Percentiles rank a stretch among this genome's conserved stretches.
phyloP scores from a whole-genome alignment of 1,284 basidiomycete species.

The Singerocomus rubriflavus region DNA sequence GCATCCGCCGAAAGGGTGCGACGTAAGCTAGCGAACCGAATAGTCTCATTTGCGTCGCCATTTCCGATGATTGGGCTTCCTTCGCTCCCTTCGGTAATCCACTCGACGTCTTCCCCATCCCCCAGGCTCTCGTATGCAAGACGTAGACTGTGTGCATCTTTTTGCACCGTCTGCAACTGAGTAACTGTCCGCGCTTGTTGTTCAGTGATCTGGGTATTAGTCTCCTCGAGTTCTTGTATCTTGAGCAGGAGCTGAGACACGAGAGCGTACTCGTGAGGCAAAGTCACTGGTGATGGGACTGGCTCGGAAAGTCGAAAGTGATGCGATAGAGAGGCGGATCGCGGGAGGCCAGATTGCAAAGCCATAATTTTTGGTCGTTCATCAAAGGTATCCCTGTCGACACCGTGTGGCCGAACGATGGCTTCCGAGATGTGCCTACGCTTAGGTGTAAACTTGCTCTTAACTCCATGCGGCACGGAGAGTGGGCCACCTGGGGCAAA shows the following conservation, averaged over 20 bases:
- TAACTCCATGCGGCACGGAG: slow-evolving; percentile 30
- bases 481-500: slow-evolving; percentile 61
- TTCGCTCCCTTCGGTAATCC: slow-evolving; percentile 32
- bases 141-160: slow-evolving; percentile 67
- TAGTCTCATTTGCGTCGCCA: slow-evolving; percentile 34
- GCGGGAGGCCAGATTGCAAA: slow-evolving; percentile 18
- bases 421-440: slow-evolving; percentile 33
- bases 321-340: slow-evolving; percentile 28
- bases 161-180: slow-evolving; percentile 63
- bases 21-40: slow-evolving; percentile 45
- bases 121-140: slow-evolving; percentile 69
- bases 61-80: slow-evolving; percentile 22
- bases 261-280: slow-evolving; percentile 48
- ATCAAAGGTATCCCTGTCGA: slow-evolving; percentile 10
- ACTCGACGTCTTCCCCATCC: slow-evolving; percentile 50
- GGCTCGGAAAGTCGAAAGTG: slow-evolving; percentile 16
- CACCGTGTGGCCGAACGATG: slow-evolving; percentile 7
- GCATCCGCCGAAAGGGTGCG: slow-evolving; percentile 36
- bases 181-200: slow-evolving; percentile 62
- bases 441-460: slow-evolving; percentile 18
- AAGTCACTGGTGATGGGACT: slow-evolving; percentile 14
- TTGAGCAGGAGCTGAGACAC: slow-evolving; percentile 73
- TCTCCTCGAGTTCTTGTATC: slow-evolving; percentile 74
- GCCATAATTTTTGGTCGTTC: slow-evolving; percentile 20
- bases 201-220: slow-evolving; percentile 66